Conservation (phyloP, 352 stramenopile genomes). For the Phytophthora sp. region DNA sequence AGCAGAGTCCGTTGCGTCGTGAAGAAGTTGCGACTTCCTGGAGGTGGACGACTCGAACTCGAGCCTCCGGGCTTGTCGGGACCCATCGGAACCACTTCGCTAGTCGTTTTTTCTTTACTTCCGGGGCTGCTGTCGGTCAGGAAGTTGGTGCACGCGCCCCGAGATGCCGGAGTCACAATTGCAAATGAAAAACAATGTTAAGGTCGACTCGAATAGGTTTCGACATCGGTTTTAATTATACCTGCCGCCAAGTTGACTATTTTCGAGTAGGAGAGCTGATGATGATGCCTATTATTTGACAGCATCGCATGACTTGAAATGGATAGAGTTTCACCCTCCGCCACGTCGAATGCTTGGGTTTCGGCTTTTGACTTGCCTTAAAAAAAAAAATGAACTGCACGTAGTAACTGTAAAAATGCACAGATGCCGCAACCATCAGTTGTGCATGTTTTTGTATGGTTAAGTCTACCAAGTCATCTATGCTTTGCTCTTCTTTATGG, state of each 20-base stretch:
- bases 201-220: background rate
- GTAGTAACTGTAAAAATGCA: too few species aligned
- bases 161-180: constrained; percentile 12
- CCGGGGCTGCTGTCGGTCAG: background rate
- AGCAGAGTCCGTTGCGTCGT: constrained; percentile 50
- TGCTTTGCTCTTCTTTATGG: constrained; percentile 16
- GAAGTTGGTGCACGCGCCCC: too few species aligned
- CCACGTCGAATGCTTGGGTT: too few species aligned
- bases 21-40: constrained; percentile 15
- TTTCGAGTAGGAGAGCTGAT: background rate
- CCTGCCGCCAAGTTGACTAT: background rate
- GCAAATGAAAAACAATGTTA: constrained; percentile 17
- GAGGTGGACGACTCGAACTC: constrained; percentile 9
- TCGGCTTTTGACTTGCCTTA: too few species aligned
- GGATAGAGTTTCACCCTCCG: too few species aligned
- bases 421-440: background rate
- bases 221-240: constrained; percentile 21
- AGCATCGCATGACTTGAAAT: too few species aligned
- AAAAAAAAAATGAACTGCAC: too few species aligned
- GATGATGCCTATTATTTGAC: too few species aligned
- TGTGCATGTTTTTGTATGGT: constrained; percentile 28
- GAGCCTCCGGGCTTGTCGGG: constrained; percentile 14
- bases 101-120: background rate
- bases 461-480: constrained; percentile 29
- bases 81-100: constrained; percentile 13